Evolutionary conservation across 2,329 filamentous ascomycete species (phyloP), one percentile per base, ranked within the genome.

Genomic region (Colletotrichum siamense): DNA sequence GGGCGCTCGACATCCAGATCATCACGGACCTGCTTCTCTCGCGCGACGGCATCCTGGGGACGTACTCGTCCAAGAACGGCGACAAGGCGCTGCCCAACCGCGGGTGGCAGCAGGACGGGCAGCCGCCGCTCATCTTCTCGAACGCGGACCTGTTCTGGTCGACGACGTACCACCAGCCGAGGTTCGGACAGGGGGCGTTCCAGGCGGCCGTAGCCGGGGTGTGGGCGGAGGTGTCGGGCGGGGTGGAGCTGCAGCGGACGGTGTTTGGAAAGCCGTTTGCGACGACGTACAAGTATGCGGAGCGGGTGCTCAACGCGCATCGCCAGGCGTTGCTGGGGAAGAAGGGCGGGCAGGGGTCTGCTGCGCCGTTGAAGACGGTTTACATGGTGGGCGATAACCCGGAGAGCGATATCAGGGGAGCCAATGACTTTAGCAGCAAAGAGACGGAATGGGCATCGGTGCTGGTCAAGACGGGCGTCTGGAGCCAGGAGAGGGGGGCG

Each of bases 341-440:
- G 77, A 26, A 57, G 76, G 49, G 69, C 79, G 18, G 71, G 55
- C 61, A 66, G 6, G 52, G 71, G 49, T 44, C 39, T 44, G 80
- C 78, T 4, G 83, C 81, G 24, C 89, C 90, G n/a, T 84, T 98
- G 71, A 88, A 89, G 80, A 91, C 90, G 59, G 96, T 99, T 13
- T 99, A 98, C 85, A 99, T 99, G 96, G 91, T 99, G 57, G 97
- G 97, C 8, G 95, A 96, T 82, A 96, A 96, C 81, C 94, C 95
- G 7, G 95, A 95, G 82, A 97, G 94, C 79, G 97, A 99, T 83
- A 98, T 99, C 79, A 88, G 92, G 7, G 97, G 97, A 8, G 96
- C 95, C 24, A 98, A 98, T 82, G 89, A 91, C 62, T 98, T 94
- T 82, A 81, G 87, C 61, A 95, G 94, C 77, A 86, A 89, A 6